Evolutionary conservation across 352 stramenopile species (phyloP), one percentile per base, ranked within the genome.

Genomic region (Phytophthora uliginosa): DNA sequence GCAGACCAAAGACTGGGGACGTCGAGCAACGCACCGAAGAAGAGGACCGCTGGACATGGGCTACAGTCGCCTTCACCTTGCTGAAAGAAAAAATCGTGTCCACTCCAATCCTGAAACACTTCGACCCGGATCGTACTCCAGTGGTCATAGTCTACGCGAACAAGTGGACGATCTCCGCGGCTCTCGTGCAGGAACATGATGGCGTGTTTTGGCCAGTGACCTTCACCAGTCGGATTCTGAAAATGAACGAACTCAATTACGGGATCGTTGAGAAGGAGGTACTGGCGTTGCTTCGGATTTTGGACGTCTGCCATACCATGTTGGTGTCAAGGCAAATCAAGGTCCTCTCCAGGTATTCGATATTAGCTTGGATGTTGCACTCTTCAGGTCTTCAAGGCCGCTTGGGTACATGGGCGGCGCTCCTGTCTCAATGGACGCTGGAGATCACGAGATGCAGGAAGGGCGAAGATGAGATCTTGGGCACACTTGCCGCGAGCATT

Each of bases 141-240:
- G 36, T 54, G 15, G 50, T 76, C 3, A n/a, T 76, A 2, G 38
- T 67, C 3, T 71, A 67, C 24, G 61, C 53, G 6, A 67, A 53
- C 15, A 26, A 36, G 31, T 36, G 31, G 31, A 2, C 31, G 31
- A 36, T 36, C 3, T 36, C 31, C 4, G 31, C 31, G 31, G 31
- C 31, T 3, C 3, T 36, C 0, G 31, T 36, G 0, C 31, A 36
- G 31, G 31, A 36, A 5, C 31, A 36, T 36, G 31, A 36, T 9
- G 31, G 31, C 31, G 31, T 36, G 31, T 36, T 6, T 5, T 36
- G 31, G 31, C 31, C 31, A 36, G 31, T 36, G 3, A 36, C 31
- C 2, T 36, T 36, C 31, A 36, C 31, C 31, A 36, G 2, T 5
- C 31, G 31, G 4, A 36, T 5, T 3, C 31, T 36, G 31, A 36